Conservation (phyloP, 2,329 filamentous ascomycete species). For the Raffaelea arxii region DNA sequence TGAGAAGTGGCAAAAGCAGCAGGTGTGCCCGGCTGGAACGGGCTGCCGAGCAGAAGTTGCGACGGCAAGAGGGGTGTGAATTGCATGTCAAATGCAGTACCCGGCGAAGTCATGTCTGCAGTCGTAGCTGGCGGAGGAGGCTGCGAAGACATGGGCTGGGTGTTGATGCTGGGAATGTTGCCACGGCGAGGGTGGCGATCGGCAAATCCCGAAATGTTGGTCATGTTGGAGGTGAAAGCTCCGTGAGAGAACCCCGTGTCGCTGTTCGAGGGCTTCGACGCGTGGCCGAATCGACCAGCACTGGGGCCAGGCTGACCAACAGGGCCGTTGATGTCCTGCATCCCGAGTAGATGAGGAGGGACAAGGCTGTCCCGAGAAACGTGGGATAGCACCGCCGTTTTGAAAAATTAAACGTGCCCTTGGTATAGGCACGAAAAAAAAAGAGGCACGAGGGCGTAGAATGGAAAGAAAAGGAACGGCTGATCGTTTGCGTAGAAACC, state of each 20-base stretch:
- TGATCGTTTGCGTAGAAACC: no score
- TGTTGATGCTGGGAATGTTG: conserved; percentile 91
- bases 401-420: conserved; percentile 54
- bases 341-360: conserved; percentile 78
- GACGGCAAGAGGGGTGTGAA: conserved; percentile 94
- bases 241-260: conserved; percentile 89
- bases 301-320: conserved; percentile 45
- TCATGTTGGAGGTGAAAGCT: conserved; percentile 81
- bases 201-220: conserved; percentile 75
- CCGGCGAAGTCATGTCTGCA: conserved; percentile 72
- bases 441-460: conserved; percentile 14
- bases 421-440: conserved; percentile 36
- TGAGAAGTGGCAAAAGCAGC: conserved; percentile 84
- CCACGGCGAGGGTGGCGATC: conserved; percentile 76
- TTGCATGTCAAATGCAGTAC: conserved; percentile 92
- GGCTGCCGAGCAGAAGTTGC: conserved; percentile 86
- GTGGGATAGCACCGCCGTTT: conserved; percentile 74
- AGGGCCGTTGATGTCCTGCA: conserved; percentile 74
- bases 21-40: conserved; percentile 91
- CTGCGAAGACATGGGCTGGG: conserved; percentile 49
- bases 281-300: conserved; percentile 57
- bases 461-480: no score
- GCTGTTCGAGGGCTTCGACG: conserved; percentile 72
- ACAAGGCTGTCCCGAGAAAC: conserved; percentile 73
- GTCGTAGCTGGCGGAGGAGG: conserved; percentile 29